Base-by-base conservation (phyloP, 1,139 yeast species). In the Kodamaea sp. region DNA sequence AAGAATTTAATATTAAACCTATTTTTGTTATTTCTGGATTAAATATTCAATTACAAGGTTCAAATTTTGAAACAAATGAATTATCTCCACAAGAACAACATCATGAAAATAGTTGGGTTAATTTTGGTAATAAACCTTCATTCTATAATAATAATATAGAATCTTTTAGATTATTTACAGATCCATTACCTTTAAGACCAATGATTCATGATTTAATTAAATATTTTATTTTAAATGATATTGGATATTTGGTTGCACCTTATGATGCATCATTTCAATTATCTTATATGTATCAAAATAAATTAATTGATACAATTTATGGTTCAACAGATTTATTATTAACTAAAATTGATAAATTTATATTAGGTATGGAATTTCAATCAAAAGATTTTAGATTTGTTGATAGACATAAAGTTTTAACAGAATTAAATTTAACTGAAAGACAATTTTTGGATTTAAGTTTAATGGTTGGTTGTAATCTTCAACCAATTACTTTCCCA, bases 321-420 rank as follows among this genome's bases (percentile, higher is more conserved):
- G 95, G 95, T 1, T 84, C 96, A 7, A 81, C 90, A 2, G 97
- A 92, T 52, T 71, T 81, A 34, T 65, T 90, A 35, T 67, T 90
- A 56, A 70, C 77, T 10, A 63, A 67, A 29, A 73, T 85, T 30
- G 94, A 84, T 45, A 84, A 79, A 50, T 80, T 88, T 43, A 81
- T 90, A 42, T 62, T 83, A 36, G 79, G 83, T 20, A 74, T 88
- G 73, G 95, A 86, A 47, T 75, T 80, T 47, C 79, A 75, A 41
- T 68, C 75, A 25, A 76, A 75, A 46, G 81, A 75, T 42, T 84
- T 88, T 55, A 72, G 84, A 50, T 85, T 72, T 57, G 70, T 89
- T 38, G 85, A 83, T 44, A 80, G 75, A 50, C 50, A 62, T 11
- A 73, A 74, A 44, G 75, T 88, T 1, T 65, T 88, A 37, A 62